These are phyloP conservation scores for Neotropicomus parvogracilis DNA, from an alignment of 1,284 basidiomycete species.

Conservation along the genomic window DNA sequence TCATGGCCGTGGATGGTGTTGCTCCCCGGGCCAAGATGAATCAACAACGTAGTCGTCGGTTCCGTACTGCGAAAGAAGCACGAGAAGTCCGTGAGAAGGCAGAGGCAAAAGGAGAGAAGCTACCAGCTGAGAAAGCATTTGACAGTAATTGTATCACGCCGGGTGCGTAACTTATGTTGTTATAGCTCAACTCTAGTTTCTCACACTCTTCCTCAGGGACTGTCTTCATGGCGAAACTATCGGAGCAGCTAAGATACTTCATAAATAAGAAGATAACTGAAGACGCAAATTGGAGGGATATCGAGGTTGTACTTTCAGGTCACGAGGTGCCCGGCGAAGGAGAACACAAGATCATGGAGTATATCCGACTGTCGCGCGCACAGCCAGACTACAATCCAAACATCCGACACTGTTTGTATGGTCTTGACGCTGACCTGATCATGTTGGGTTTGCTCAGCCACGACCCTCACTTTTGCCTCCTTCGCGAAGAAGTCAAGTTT, in stretches of 20 bases:
- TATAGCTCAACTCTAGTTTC: background rate
- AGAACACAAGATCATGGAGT: constrained; percentile 99
- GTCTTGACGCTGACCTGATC: constrained; percentile 96
- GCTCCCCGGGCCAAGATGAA: constrained; percentile 99
- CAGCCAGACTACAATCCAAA: constrained; percentile 95
- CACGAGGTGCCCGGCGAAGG: constrained; percentile 99
- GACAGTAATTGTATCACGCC: constrained; percentile 99
- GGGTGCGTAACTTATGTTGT: constrained; percentile 48
- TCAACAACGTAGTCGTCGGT: constrained; percentile 92
- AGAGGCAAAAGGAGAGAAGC: constrained; percentile 81
- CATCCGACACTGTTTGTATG: constrained; percentile 95
- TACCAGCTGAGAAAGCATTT: constrained; percentile 93
- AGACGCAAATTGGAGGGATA: constrained; percentile 89
- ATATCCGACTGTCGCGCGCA: constrained; percentile 90
- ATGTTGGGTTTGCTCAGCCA: constrained; percentile 97
- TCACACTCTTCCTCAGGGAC: constrained; percentile 57
- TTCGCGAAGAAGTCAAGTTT: constrained; percentile 98
- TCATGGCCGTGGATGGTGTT: constrained; percentile 98
- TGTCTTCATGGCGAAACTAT: constrained; percentile 90
- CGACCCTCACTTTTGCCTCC: constrained; percentile 96
- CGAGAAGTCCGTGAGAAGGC: constrained; percentile 87
- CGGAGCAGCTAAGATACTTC: constrained; percentile 92
- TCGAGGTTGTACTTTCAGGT: constrained; percentile 94
- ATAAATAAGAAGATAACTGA: constrained; percentile 96
- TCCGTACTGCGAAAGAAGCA: constrained; percentile 92